A percentile compares a stretch with the other conserved stretches of the same genome.
Evolutionary conservation across 495 filamentous ascomycete species (phyloP).

Genomic region (Penicillium crystallinum): DNA sequence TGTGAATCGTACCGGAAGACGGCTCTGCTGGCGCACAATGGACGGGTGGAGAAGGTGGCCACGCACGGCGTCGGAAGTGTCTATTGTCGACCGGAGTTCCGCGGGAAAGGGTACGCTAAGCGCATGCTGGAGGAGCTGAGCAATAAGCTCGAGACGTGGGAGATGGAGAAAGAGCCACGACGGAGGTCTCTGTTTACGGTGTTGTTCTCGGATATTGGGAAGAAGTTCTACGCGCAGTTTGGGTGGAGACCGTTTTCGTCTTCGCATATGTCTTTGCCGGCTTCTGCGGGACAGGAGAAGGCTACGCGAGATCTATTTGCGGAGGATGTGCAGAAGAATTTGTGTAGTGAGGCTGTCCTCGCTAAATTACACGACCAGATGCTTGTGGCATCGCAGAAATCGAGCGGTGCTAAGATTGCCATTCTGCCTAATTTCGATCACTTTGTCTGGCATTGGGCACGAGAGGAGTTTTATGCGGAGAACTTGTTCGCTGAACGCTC

Average conservation of each 20-base stretch:
- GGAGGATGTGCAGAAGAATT: conserved; percentile 25
- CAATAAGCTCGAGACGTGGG: conserved; percentile 48
- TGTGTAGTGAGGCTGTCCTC: conserved; percentile 34
- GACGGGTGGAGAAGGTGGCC: conserved; percentile 56
- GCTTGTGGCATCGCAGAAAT: conserved; percentile 27
- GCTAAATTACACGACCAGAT: conserved; percentile 31
- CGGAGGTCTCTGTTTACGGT: conserved; percentile 56
- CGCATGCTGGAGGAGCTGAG: conserved; percentile 60
- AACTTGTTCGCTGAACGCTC: conserved; percentile 37
- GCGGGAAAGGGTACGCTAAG: conserved; percentile 74
- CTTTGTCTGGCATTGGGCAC: conserved; percentile 77
- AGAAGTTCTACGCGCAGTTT: conserved; percentile 75
- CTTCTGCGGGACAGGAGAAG: conserved; percentile 23
- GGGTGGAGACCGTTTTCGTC: conserved; percentile 77
- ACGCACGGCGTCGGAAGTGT: conserved; percentile 83
- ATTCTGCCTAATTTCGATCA: conserved; percentile 68
- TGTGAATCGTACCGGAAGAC: conserved; percentile 82
- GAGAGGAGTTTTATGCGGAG: conserved; percentile 76
- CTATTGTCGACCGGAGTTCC: conserved; percentile 65
- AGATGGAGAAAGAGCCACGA: conserved; percentile 36
- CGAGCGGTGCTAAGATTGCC: conserved; percentile 48
- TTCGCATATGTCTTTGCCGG: conserved; percentile 61
- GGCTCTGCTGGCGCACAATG: conserved; percentile 50
- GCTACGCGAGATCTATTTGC: conserved; percentile 22
- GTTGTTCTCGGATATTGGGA: conserved; percentile 93